Percentiles rank a stretch among this genome's conserved stretches.
These are phyloP conservation scores for Zychaea mexicana DNA, from an alignment of 371 early-diverging fungal species.

Conservation along the genomic window DNA sequence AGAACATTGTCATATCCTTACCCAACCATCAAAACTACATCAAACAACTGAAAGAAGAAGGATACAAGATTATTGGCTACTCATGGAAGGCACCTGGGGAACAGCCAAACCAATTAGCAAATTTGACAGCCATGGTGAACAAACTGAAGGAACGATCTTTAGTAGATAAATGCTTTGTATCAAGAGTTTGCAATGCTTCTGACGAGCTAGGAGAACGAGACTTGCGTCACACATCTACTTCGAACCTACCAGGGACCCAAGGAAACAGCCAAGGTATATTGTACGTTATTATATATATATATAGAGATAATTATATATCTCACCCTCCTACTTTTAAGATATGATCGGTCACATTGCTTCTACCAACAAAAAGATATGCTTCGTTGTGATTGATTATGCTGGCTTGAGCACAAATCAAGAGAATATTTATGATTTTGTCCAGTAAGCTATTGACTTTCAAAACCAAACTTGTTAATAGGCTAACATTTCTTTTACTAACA, in stretches of 20 bases:
- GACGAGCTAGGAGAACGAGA: neutral
- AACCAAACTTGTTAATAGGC: neutral
- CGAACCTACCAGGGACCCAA: neutral
- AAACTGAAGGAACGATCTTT: neutral
- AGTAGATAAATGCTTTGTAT: neutral
- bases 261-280: neutral
- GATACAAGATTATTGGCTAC: neutral
- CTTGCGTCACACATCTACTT: neutral
- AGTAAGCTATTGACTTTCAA: neutral
- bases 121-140: slow-evolving; percentile 1
- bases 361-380: neutral
- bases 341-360: neutral
- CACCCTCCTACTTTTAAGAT: neutral
- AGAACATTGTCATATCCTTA: slow-evolving; percentile 1
- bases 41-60: neutral
- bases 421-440: neutral
- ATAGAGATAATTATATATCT: slow-evolving; percentile 1
- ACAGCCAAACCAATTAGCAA: neutral
- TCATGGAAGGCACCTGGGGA: slow-evolving; percentile 3
- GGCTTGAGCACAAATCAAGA: neutral
- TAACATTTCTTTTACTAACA: neutral
- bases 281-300: neutral
- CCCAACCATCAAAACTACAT: slow-evolving; percentile 1
- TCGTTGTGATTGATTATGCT: neutral
- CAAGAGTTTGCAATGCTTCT: neutral